These are phyloP conservation scores for Cyclospora cayetanensis DNA, from an alignment of 169 alveolate genomes.

Conservation along the genomic window DNA sequence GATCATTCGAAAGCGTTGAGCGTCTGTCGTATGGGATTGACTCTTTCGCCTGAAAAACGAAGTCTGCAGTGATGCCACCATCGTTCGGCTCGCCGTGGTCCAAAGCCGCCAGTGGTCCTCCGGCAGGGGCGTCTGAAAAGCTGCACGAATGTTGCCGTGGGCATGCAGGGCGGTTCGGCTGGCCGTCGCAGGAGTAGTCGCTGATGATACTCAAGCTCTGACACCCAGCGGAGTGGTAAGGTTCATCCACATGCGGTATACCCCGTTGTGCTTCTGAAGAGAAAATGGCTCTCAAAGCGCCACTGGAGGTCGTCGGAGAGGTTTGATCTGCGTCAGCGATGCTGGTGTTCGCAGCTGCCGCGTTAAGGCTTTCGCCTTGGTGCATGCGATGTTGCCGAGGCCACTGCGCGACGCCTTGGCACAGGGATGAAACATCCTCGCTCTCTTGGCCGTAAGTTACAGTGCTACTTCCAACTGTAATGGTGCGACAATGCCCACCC, in stretches of 20 bases:
- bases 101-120: not conserved
- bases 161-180: conserved; percentile 15
- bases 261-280: conserved; percentile 11
- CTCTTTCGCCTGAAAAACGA: conserved; percentile 14
- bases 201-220: conserved; percentile 39
- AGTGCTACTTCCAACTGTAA: conserved; percentile 33
- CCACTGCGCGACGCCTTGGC: conserved; percentile 42
- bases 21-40: conserved; percentile 35
- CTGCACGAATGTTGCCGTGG: conserved; percentile 8
- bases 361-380: not conserved
- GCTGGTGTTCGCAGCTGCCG: not conserved
- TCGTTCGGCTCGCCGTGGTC: not conserved
- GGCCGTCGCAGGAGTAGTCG: conserved; percentile 33
- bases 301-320: not conserved
- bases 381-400: conserved; percentile 51
- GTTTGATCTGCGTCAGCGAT: no score
- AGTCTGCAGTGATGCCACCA: conserved; percentile 18
- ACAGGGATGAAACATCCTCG: conserved; percentile 27
- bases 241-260: conserved; percentile 41
- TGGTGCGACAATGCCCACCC: conserved; percentile 11
- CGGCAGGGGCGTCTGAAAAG: conserved; percentile 37
- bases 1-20: conserved; percentile 36
- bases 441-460: conserved; percentile 13
- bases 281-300: no score
- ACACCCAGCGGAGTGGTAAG: conserved; percentile 21